Evolutionary conservation across 192 early-diverging fungal species (phyloP), one percentile per base, ranked within the genome.

Genomic region (Gamsiella multidivaricata): DNA sequence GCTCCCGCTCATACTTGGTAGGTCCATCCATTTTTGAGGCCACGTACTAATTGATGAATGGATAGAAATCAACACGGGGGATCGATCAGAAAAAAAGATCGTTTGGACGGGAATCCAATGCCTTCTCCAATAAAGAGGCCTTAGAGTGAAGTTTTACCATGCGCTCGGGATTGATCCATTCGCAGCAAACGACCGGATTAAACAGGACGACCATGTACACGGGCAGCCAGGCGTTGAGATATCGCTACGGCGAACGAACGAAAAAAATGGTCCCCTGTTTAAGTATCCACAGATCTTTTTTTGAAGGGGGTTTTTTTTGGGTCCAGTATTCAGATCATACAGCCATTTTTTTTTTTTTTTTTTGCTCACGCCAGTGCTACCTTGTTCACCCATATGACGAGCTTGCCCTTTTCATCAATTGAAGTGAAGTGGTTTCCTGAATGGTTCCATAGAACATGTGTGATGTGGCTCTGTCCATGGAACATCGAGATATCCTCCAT

Each of bases 381-480:
- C 61, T 69, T 78, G 39, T 69, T 78, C 3, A 60, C 66, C 74
- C 74, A 78, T 22, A 78, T 78, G 26, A 78, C 61, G 45, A 78
- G 55, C 34, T 69, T 78, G 36, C 74, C 74, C 49, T 78, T 78
- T 18, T 78, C 74, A 29, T 78, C 74, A 37, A 78, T 69, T 1
- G 74, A 50, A 11, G 61, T 45, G 42, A 78, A 69, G 33, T 66
- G 45, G 54, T 64, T 78, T 29, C 65, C 74, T 9, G 74, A 63
- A 5, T 66, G 74, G 12, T 62, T 69, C 74, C 74, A 78, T 0
- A 69, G 41, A n/a, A 64, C 49, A 28, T 78, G 74, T 10, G 65
- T 78, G 32, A 78, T 63, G 18, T 61, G 61, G 34, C 60, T 78
- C 41, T 78, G 74, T 34, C 60, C 65, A 34, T 78, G 74, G 26